Evolutionary conservation across 2,329 filamentous ascomycete species (phyloP), one percentile per base, ranked within the genome.

Genomic region (Microcyclosporella mali): DNA sequence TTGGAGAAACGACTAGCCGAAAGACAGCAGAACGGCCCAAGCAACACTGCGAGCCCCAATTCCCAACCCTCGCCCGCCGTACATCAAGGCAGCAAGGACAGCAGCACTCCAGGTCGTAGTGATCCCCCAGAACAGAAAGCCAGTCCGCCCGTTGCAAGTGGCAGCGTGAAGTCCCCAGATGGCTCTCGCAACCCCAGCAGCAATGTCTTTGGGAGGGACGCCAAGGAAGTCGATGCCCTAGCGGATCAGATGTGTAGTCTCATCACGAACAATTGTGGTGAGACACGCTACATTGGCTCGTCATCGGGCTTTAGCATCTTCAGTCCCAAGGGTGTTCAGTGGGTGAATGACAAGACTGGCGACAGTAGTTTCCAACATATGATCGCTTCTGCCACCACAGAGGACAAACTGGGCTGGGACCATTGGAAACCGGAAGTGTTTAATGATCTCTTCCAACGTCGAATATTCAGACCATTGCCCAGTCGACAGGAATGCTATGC

Each of bases 241-340:
- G 95, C 90, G 1, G 92, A 98, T 68, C 92, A 95, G 84, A 97
- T 98, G 92, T 97, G 90, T 66, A 95, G 89, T 2, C 70, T 98
- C 25, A 89, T 98, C 21, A 97, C 90, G 1, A 97, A 95, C 61
- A 88, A 90, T 56, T 85, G 81, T 50, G 92, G 92, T 41, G 92
- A 98, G 70, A 95, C 90, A 6, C 78, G 92, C 66, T 98, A 95
- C 62, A 94, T 97, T 55, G 92, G 90, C 18, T 95, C 89, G 0
- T 97, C 90, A 0, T 98, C 92, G 2, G 92, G 92, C 3, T 97
- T 97, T 66, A 97, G 90, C 41, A 98, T 98, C 56, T 97, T 98
- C 70, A 97, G 90, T 0, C 92, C 90, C 11, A 95, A 95, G 64
- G 92, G 92, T 33, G 94, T 98, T 41, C 85, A 95, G 64, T 98